Evolutionary conservation across 2,329 filamentous ascomycete species (phyloP), one percentile per base, ranked within the genome.

Genomic region (Cladophialophora immunda): DNA sequence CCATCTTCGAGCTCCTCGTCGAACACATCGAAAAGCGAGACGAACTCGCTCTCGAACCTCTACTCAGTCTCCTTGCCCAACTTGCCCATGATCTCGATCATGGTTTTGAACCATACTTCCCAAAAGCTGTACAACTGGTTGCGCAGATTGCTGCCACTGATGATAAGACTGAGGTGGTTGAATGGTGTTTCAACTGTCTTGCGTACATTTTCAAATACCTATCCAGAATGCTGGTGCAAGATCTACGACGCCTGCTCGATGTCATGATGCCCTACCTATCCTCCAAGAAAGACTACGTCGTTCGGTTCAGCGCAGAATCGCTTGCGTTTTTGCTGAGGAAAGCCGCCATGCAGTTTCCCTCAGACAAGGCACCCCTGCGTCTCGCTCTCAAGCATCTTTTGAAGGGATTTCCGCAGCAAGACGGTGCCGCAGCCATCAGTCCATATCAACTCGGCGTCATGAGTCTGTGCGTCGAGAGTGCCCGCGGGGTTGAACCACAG

Each of bases 181-280:
- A 99, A 81, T 98, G 94, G 94, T 94, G 92, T 58, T 99, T 99
- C 80, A 93, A 90, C 13, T 94, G 92, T 73, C 84, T 99, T 64
- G 93, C 95, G 54, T 99, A 96, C 84, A 84, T 98, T 47, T 97
- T 99, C 86, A 99, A 99, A 77, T 98, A 98, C 76, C 86, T 99
- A 4, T 96, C 93, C 1, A 89, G 92, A 70, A 85, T 98, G 0
- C 81, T 99, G 25, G 91, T 95, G 0, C 90, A 93, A 3, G 92
- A 99, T 75, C 81, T 99, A 69, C 85, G 92, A 68, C 93, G 94
- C 55, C 90, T 96, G 1, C 94, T 93, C 76, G 87, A 92, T 75
- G 87, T 95, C 60, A 88, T 99, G 82, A 87, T 91, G 0, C 90
- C 93, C 2, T 85, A 98, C 60, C 86, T 99, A 32, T 85, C 89